These are phyloP conservation scores for Stagonosporopsis chrysanthemi DNA, from an alignment of 2,329 filamentous ascomycete species.

Conservation along the genomic window DNA sequence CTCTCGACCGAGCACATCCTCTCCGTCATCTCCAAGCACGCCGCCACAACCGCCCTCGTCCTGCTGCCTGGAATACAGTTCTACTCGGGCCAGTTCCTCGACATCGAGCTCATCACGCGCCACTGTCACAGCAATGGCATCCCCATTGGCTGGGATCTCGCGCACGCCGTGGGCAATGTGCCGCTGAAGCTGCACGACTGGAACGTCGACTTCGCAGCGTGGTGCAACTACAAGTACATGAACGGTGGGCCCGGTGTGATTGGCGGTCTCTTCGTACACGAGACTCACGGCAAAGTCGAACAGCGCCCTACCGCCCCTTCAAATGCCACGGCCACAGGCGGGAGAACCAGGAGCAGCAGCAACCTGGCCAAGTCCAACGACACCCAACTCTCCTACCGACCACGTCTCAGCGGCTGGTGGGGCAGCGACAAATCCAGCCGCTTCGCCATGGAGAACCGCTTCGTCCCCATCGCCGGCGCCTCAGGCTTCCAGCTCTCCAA, in stretches of 20 bases:
- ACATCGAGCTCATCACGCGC: constrained; percentile 79
- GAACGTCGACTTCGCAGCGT: constrained; percentile 89
- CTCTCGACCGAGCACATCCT: constrained; percentile 77
- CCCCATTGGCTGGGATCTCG: constrained; percentile 84
- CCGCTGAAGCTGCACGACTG: constrained; percentile 82
- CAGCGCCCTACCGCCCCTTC: constrained; percentile 5
- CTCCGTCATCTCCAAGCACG: constrained; percentile 75
- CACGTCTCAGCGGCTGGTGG: constrained; percentile 84
- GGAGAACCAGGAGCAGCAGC: not conserved
- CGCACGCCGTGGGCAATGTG: constrained; percentile 86
- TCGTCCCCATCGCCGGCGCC: constrained; percentile 79
- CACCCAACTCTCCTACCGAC: constrained; percentile 61
- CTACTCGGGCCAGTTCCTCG: constrained; percentile 88
- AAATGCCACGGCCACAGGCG: constrained; percentile 34
- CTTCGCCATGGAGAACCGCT: constrained; percentile 84
- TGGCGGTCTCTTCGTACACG: constrained; percentile 81
- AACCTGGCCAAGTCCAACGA: constrained; percentile 13
- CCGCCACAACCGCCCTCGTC: constrained; percentile 74
- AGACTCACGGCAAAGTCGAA: constrained; percentile 70
- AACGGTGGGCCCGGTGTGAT: constrained; percentile 86
- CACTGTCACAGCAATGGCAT: constrained; percentile 77
- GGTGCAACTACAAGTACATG: constrained; percentile 96
- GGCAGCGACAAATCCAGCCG: constrained; percentile 77
- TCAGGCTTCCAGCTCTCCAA: constrained; percentile 87
- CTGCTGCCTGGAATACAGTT: constrained; percentile 89